A percentile compares a stretch with the other conserved stretches of the same genome.
phyloP scores from a whole-genome alignment of 2,329 filamentous ascomycete species.

The Aspergillus glaucus region DNA sequence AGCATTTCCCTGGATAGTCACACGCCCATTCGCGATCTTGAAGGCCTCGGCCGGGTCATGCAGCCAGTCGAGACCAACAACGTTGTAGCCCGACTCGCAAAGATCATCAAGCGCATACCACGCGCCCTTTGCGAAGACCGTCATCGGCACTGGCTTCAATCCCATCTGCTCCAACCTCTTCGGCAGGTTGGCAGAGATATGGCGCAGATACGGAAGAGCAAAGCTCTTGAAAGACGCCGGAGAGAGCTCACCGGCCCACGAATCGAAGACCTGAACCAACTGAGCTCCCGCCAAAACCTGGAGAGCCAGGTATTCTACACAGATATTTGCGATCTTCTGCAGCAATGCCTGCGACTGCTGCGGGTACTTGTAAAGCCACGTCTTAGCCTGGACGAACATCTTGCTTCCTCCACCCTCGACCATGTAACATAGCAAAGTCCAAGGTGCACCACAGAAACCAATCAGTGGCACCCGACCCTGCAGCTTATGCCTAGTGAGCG shows the following conservation, averaged over 20 bases:
- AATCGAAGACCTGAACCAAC: slow-evolving; percentile 95
- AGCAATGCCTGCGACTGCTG: slow-evolving; percentile 73
- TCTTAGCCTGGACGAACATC: slow-evolving; percentile 89
- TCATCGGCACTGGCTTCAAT: slow-evolving; percentile 83
- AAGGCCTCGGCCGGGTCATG: slow-evolving; percentile 82
- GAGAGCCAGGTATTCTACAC: slow-evolving; percentile 86
- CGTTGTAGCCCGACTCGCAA: slow-evolving; percentile 84
- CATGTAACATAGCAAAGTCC: slow-evolving; percentile 98
- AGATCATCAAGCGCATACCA: slow-evolving; percentile 89
- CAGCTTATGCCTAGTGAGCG: slow-evolving; percentile 80
- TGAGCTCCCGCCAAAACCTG: slow-evolving; percentile 93
- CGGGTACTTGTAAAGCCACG: slow-evolving; percentile 89
- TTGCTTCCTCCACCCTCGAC: slow-evolving; percentile 95
- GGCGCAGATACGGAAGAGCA: slow-evolving; percentile 74
- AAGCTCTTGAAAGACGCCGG: slow-evolving; percentile 78
- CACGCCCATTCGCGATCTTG: slow-evolving; percentile 68
- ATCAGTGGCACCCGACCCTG: slow-evolving; percentile 84
- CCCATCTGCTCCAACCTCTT: slow-evolving; percentile 65
- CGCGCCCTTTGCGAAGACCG: slow-evolving; percentile 94
- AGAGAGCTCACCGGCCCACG: slow-evolving; percentile 91
- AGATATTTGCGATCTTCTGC: slow-evolving; percentile 87
- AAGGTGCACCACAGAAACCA: slow-evolving; percentile 94
- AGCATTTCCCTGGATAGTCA: slow-evolving; percentile 88
- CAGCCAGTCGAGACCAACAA: slow-evolving; percentile 92
- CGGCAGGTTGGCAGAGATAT: slow-evolving; percentile 78